A percentile compares a stretch with the other conserved stretches of the same genome.
Evolutionary conservation across 805 yeast species (phyloP).

Genomic region (Groenewaldozyma tartarivorans): DNA sequence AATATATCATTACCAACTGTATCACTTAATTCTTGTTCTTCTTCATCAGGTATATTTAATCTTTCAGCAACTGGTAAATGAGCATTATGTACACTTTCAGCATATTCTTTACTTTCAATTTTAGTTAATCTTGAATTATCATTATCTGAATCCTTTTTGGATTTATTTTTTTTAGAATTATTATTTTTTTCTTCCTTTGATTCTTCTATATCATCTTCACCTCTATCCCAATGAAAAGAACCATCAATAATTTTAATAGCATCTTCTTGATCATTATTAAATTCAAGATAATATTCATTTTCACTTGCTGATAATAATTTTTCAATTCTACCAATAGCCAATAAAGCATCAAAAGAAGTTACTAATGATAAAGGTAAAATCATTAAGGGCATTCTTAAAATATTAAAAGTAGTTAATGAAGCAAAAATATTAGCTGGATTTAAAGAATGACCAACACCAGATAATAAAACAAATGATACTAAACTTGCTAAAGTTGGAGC

Average conservation of each 20-base stretch:
- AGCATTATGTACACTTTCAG: constrained; percentile 14
- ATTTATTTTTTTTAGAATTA: constrained; percentile 16
- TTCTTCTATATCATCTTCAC: constrained; percentile 8
- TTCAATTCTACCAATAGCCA: constrained; percentile 49
- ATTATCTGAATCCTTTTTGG: constrained; percentile 3
- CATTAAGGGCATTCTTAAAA: constrained; percentile 49
- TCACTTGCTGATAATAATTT: constrained; percentile 39
- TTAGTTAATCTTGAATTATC: constrained; percentile 5
- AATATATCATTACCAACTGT: constrained; percentile 19
- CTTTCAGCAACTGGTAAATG: constrained; percentile 7
- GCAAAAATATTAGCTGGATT: constrained; percentile 61
- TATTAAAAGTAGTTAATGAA: constrained; percentile 59
- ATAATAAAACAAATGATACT: constrained; percentile 42
- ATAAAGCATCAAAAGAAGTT: constrained; percentile 51
- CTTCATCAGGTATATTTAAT: constrained; percentile 22
- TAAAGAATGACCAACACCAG: constrained; percentile 33
- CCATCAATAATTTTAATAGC: constrained; percentile 47
- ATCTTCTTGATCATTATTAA: constrained; percentile 26
- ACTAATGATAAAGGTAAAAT: constrained; percentile 59
- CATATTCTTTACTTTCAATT: constrained; percentile 13
- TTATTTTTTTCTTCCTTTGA: constrained; percentile 5
- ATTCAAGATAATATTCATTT: constrained; percentile 25
- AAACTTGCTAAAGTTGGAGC: constrained; percentile 66
- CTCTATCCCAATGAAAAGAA: constrained; percentile 55
- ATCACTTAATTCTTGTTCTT: constrained; percentile 40